These are phyloP conservation scores for Corylus americana DNA, from an alignment of 306 rosid species.

Conservation along the genomic window DNA sequence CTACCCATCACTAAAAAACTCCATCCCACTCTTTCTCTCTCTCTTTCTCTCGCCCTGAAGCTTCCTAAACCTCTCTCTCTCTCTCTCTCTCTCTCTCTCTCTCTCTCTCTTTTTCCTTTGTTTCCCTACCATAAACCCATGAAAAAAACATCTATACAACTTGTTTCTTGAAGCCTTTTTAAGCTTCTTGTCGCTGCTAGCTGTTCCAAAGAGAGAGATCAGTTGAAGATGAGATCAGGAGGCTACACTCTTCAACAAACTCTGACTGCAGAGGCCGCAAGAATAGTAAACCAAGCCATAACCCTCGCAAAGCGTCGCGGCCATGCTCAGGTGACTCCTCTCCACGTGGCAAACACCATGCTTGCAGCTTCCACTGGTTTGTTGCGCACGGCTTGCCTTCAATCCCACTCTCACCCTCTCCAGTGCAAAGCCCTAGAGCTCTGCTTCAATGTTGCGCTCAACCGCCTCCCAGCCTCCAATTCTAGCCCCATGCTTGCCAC, in stretches of 20 bases:
- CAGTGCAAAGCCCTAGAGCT: constrained; percentile 98
- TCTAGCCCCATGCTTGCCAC: constrained; percentile 68
- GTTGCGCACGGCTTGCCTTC: constrained; percentile 77
- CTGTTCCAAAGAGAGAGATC: neutral
- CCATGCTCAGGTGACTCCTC: constrained; percentile 96
- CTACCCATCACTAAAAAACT: constrained; percentile 19
- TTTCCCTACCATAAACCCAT: constrained; percentile 27
- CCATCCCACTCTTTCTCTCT: neutral
- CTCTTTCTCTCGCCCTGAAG: constrained; percentile 16
- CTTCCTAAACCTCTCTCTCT: constrained; percentile 1
- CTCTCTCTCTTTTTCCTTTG: constrained; percentile 18
- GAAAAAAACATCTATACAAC: neutral
- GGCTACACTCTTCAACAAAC: constrained; percentile 80
- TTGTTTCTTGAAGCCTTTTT: constrained; percentile 10
- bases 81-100: constrained; percentile 15
- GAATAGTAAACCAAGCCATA: constrained; percentile 71
- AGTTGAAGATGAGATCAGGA: constrained; percentile 72
- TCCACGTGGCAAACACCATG: constrained; percentile 91
- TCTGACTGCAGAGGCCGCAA: constrained; percentile 71
- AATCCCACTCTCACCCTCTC: constrained; percentile 93
- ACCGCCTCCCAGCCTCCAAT: constrained; percentile 80
- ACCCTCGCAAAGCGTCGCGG: constrained; percentile 81
- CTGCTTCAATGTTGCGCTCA: constrained; percentile 93
- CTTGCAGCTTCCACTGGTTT: constrained; percentile 65
- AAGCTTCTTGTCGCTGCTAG: neutral